phyloP scores from a whole-genome alignment of 306 rosid species.

The Ceratonia siliqua region DNA sequence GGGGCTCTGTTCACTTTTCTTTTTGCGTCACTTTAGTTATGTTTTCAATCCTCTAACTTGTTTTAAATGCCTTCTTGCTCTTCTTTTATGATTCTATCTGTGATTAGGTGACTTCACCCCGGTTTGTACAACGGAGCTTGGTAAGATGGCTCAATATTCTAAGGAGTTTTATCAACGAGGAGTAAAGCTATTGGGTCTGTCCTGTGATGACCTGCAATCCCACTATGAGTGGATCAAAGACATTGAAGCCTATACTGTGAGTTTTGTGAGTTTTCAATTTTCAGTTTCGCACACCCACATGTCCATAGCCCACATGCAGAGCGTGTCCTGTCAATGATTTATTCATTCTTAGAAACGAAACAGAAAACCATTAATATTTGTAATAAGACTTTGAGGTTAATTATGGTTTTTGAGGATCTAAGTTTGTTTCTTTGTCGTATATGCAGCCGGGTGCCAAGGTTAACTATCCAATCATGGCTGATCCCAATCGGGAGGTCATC shows the following conservation, averaged over 20 bases:
- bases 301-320: not conserved
- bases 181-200: conserved; percentile 69
- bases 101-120: conserved; percentile 80
- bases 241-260: conserved; percentile 71
- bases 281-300: not conserved
- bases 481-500: conserved; percentile 61
- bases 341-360: not conserved
- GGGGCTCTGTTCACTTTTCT: not conserved
- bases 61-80: not conserved
- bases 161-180: conserved; percentile 52
- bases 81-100: not conserved
- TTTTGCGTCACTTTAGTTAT: not conserved
- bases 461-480: conserved; percentile 64
- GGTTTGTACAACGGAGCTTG: conserved; percentile 85
- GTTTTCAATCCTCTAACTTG: not conserved
- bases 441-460: conserved; percentile 66
- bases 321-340: not conserved
- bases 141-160: conserved; percentile 60
- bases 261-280: conserved; percentile 43
- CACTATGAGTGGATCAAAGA: conserved; percentile 80
- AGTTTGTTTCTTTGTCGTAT: not conserved
- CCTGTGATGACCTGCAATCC: conserved; percentile 64
- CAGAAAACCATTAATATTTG: no score
- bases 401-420: not conserved
- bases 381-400: not conserved